phyloP scores from a whole-genome alignment of 257 asterid species.

The Echites panduratus region DNA sequence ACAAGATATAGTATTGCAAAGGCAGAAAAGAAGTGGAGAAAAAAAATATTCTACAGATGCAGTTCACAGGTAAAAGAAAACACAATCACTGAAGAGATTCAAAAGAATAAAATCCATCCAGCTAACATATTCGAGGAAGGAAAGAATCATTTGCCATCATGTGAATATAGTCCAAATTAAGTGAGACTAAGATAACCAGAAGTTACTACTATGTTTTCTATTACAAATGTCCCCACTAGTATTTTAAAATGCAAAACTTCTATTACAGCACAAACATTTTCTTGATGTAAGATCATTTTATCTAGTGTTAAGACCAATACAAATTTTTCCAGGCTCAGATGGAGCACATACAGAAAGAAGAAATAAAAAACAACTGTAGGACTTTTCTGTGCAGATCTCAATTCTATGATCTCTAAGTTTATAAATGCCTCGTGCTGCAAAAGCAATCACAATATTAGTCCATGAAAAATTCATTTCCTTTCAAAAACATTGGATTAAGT shows the following conservation, averaged over 20 bases:
- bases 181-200: neutral
- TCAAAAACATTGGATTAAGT: neutral
- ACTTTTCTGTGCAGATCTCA: neutral
- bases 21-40: neutral
- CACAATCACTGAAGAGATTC: neutral
- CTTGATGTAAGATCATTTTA: neutral
- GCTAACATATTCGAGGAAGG: neutral
- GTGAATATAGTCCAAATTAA: too few relatives aligned
- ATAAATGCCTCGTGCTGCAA: neutral
- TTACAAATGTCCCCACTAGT: neutral
- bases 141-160: neutral
- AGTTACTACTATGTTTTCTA: neutral
- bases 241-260: neutral
- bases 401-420: neutral
- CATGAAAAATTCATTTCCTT: neutral
- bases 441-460: neutral
- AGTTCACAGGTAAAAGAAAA: neutral
- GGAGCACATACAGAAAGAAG: neutral
- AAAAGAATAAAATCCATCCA: neutral
- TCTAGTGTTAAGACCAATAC: neutral
- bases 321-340: neutral
- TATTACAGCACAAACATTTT: neutral
- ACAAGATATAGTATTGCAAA: neutral
- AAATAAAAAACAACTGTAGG: neutral
- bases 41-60: neutral